Percentiles rank a stretch among this genome's conserved stretches.
phyloP scores from a whole-genome alignment of 2,329 filamentous ascomycete genomes.

The Lachnellula willkommii region DNA sequence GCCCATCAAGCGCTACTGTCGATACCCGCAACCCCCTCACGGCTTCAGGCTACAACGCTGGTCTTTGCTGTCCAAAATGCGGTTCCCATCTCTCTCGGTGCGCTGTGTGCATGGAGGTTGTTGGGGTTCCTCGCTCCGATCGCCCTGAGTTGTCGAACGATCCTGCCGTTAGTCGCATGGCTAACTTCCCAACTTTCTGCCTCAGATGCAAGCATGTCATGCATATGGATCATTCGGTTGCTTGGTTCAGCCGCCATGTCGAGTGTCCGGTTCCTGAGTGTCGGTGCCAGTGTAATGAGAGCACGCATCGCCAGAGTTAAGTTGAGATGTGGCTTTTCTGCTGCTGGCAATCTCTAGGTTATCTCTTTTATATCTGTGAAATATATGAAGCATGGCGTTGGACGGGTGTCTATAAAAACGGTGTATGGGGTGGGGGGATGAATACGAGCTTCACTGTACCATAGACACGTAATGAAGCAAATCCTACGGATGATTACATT shows the following conservation, averaged over 20 bases:
- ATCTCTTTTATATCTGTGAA: too few relatives aligned
- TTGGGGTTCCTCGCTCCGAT: constrained; percentile 59
- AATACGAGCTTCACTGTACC: too few relatives aligned
- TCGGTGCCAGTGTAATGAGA: constrained; percentile 50
- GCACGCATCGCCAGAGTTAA: background rate
- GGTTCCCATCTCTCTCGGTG: constrained; percentile 62
- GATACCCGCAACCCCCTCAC: constrained; percentile 49
- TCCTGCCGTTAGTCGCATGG: constrained; percentile 40
- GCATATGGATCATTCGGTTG: constrained; percentile 61
- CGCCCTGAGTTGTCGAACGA: constrained; percentile 48
- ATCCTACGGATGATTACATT: too few relatives aligned
- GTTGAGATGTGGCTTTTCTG: background rate
- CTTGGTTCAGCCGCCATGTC: constrained; percentile 60
- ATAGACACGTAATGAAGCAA: too few relatives aligned
- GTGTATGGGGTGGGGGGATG: too few relatives aligned
- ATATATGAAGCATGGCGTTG: too few relatives aligned
- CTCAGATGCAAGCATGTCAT: constrained; percentile 62
- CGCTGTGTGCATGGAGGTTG: constrained; percentile 61
- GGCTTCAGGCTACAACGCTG: constrained; percentile 51
- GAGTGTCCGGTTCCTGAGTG: constrained; percentile 67
- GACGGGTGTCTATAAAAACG: too few relatives aligned
- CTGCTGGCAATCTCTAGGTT: too few relatives aligned
- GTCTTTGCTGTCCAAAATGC: constrained; percentile 62
- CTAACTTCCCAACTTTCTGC: constrained; percentile 63
- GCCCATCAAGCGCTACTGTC: constrained; percentile 17